Evolutionary conservation across 2,329 filamentous ascomycete species (phyloP).

Genomic region (Apiospora marii): DNA sequence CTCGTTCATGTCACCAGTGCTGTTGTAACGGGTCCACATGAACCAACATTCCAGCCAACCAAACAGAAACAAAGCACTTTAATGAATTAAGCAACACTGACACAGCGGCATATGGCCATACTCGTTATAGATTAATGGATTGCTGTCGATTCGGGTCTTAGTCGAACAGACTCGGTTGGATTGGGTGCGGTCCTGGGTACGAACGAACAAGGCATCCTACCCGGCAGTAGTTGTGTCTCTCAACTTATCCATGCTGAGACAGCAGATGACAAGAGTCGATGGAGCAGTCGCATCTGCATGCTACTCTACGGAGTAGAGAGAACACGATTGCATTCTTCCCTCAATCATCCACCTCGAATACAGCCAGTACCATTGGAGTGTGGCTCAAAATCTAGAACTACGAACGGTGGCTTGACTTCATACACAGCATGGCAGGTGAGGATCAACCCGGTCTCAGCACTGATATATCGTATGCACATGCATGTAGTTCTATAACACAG

Average conservation of each 20-base stretch:
- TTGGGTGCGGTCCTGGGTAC: neutral
- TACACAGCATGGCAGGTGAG: neutral
- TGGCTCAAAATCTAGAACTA: neutral
- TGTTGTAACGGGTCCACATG: constrained; percentile 11
- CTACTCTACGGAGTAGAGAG: neutral
- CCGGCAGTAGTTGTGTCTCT: neutral
- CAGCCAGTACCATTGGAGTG: neutral
- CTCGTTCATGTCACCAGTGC: constrained; percentile 15
- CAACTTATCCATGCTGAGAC: neutral
- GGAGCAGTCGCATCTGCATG: neutral
- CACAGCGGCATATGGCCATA: neutral
- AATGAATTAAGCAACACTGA: neutral
- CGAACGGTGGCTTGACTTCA: neutral
- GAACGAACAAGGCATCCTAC: neutral
- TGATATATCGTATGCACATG: too few species aligned
- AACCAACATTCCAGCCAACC: constrained; percentile 5
- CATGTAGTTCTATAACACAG: too few species aligned
- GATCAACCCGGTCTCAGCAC: too few species aligned
- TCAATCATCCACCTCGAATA: neutral
- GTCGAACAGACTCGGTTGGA: neutral
- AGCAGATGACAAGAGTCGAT: constrained; percentile 4
- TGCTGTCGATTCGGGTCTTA: constrained; percentile 1
- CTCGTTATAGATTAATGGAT: neutral
- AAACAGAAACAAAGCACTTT: constrained; percentile 19
- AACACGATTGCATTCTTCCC: neutral